A percentile compares a stretch with the other conserved stretches of the same genome.
Evolutionary conservation across 129 eudicot species (phyloP).

Genomic region (Pulicaria dysenterica): DNA sequence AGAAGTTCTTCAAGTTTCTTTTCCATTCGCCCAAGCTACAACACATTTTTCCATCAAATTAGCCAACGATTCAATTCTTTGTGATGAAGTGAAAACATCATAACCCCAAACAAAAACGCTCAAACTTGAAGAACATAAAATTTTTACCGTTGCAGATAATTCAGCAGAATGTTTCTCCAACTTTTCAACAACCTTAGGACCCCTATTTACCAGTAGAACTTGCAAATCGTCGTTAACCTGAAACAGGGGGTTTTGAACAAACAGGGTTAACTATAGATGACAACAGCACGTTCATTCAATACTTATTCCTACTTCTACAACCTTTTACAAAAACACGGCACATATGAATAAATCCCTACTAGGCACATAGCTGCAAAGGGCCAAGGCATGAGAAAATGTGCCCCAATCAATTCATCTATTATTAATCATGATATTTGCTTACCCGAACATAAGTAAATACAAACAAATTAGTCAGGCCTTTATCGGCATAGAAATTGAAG

Average conservation of each 20-base stretch:
- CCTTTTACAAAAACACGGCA: neutral
- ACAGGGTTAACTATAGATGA: neutral
- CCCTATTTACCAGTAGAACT: slow-evolving; percentile 49
- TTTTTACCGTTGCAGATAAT: slow-evolving; percentile 48
- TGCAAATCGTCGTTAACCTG: slow-evolving; percentile 69
- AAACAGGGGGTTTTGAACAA: neutral
- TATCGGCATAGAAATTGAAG: neutral
- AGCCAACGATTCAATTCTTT: slow-evolving; percentile 3
- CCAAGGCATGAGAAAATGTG: neutral
- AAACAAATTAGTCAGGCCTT: neutral
- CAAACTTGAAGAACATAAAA: neutral
- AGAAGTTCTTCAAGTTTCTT: slow-evolving; percentile 71
- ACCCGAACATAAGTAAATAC: neutral
- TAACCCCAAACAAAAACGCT: slow-evolving; percentile 13
- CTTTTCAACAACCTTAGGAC: slow-evolving; percentile 46
- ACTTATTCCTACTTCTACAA: neutral
- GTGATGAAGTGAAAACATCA: neutral
- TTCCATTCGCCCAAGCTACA: slow-evolving; percentile 62
- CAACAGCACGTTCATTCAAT: neutral
- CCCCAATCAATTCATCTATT: neutral
- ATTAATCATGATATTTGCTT: neutral
- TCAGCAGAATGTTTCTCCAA: slow-evolving; percentile 59
- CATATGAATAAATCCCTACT: neutral
- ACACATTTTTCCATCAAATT: slow-evolving; percentile 9
- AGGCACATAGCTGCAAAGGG: neutral